Evolutionary conservation across 352 stramenopile genomes (phyloP), one percentile per base, ranked within the genome.

Genomic region (Hyaloperonospora brassicae): DNA sequence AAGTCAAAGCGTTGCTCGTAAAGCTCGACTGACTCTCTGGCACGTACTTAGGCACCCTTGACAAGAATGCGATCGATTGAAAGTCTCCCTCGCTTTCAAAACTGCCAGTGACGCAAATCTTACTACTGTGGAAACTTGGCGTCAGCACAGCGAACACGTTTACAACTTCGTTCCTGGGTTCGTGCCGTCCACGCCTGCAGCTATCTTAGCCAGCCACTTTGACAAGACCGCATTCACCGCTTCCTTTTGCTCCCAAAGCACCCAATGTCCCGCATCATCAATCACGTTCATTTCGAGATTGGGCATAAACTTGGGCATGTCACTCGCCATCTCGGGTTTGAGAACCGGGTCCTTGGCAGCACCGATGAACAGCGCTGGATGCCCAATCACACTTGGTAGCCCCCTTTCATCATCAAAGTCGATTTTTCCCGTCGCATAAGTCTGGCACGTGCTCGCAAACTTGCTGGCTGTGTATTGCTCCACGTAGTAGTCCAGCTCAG

Each of bases 401-500:
- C 48, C 51, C 13, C 38, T 35, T 51, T 83, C 68, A 10, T 57
- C 66, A 13, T 76, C 59, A 41, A 73, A 86, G 51, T 84, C 68
- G 38, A 76, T 62, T 27, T 72, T 61, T 31, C 61, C 35, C 8
- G 68, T 72, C 17, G 53, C 62, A 61, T 84, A 84, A 23, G 57
- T 73, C 45, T 72, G 65, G 25, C 64, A 68, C 2, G 59, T 27
- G 14, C 60, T 65, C 1, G 56, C 46, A 47, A 82, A 85, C 44
- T 71, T 73, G 47, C 50, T 72, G 36, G 25, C 17, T 0, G 55
- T 59, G 64, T 75, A 82, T 47, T 70, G 50, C 17, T 66, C 24
- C 9, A 82, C 55, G 51, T 82, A 82, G 45, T 76, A 79, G 9
- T 79, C 31, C 14, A 82, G 50, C 34, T 85, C 74, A 12, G 66